A percentile compares a stretch with the other conserved stretches of the same genome.
phyloP scores from a whole-genome alignment of 177 flowering plant species.

The Tripterygium wilfordii region DNA sequence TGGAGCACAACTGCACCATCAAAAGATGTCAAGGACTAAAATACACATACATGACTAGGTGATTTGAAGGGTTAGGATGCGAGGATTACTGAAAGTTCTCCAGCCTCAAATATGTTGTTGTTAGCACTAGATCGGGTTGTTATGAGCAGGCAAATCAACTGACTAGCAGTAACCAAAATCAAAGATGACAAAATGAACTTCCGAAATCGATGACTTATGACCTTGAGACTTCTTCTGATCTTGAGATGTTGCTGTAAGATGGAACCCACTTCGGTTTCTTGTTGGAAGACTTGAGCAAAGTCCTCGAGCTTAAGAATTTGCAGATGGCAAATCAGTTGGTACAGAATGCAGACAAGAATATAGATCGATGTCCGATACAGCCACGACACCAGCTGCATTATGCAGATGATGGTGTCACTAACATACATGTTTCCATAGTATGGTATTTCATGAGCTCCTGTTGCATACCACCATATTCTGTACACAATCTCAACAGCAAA shows the following conservation, averaged over 20 bases:
- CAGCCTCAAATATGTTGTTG: conserved; percentile 48
- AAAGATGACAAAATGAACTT: conserved; percentile 49
- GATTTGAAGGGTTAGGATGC: no score
- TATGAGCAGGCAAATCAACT: conserved; percentile 51
- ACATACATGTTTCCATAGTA: conserved; percentile 27
- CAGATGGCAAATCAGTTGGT: conserved; percentile 64
- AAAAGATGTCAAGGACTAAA: no score
- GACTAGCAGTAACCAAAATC: conserved; percentile 64
- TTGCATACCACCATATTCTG: conserved; percentile 62
- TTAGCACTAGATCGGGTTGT: conserved; percentile 44
- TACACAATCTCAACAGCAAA: conserved; percentile 27
- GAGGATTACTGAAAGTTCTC: conserved; percentile 66
- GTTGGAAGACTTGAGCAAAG: conserved; percentile 61
- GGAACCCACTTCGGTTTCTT: conserved; percentile 54
- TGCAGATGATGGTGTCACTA: conserved; percentile 43
- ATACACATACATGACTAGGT: no score
- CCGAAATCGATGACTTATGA: conserved; percentile 85
- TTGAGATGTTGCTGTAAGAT: conserved; percentile 64
- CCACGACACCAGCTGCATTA: conserved; percentile 77
- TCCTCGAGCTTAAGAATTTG: conserved; percentile 76
- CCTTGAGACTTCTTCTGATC: conserved; percentile 53
- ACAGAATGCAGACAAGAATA: conserved; percentile 74
- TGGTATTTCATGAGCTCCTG: conserved; percentile 41
- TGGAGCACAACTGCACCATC: conserved; percentile 74
- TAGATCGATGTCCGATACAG: conserved; percentile 69